Conservation (phyloP, 768 basidiomycete species). For the Nidula microcarpa region DNA sequence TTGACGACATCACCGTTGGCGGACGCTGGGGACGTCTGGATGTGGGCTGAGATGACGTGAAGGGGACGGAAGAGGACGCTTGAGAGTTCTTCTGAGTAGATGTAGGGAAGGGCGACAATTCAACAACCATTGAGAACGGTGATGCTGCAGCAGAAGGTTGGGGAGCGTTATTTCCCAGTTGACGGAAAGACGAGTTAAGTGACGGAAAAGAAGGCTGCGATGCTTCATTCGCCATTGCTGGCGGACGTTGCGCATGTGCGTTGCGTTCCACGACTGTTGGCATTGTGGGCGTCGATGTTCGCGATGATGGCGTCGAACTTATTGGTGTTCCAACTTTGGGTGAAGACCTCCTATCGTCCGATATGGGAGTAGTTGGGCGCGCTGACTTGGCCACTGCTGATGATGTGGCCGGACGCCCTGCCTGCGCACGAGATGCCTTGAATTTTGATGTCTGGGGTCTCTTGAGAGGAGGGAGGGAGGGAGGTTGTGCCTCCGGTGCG, state of each 20-base stretch:
- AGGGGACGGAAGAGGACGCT: slow-evolving; percentile 5
- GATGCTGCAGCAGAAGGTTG: too few species aligned
- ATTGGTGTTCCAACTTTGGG: slow-evolving; percentile 24
- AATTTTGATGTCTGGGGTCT: slow-evolving; percentile 46
- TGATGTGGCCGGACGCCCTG: slow-evolving; percentile 18
- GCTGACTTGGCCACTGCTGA: slow-evolving; percentile 7
- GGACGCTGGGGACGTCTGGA: slow-evolving; percentile 21
- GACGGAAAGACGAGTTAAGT: too few species aligned
- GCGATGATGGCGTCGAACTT: not conserved
- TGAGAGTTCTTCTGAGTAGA: not conserved
- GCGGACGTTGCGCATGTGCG: not conserved
- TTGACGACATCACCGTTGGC: slow-evolving; percentile 21
- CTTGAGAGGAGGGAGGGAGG: slow-evolving; percentile 22
- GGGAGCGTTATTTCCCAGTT: too few species aligned
- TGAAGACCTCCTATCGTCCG: slow-evolving; percentile 24
- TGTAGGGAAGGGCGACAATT: slow-evolving; percentile 15
- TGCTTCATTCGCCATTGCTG: not conserved
- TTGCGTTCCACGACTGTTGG: not conserved
- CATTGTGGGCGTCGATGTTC: not conserved
- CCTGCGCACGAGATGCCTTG: slow-evolving; percentile 35
- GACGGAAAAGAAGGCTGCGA: slow-evolving; percentile 1
- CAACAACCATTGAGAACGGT: slow-evolving; percentile 13
- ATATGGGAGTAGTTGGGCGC: slow-evolving; percentile 19
- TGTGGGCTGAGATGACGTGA: slow-evolving; percentile 3
- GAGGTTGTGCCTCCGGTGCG: slow-evolving; percentile 2